These are phyloP conservation scores for Gastrolobium villosum DNA, from an alignment of 306 rosid genomes.

Conservation along the genomic window DNA sequence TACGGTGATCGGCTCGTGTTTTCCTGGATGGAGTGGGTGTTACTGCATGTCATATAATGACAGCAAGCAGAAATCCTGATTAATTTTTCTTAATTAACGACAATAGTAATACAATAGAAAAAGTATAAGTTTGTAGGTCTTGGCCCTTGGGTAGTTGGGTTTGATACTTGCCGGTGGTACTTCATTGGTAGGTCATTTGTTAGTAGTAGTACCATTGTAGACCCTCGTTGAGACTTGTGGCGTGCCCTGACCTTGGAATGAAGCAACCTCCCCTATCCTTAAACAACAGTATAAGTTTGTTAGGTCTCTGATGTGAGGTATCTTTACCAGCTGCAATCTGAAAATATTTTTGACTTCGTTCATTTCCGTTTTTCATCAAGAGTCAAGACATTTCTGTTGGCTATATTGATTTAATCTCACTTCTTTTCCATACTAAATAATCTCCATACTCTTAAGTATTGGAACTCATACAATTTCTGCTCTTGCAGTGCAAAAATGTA, in stretches of 20 bases:
- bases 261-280: neutral
- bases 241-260: conserved; percentile 7
- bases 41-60: conserved; percentile 20
- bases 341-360: conserved; percentile 21
- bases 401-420: conserved; percentile 20
- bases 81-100: conserved; percentile 40
- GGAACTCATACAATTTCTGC: conserved; percentile 46
- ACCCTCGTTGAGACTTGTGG: conserved; percentile 11
- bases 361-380: conserved; percentile 1
- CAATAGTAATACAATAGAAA: neutral
- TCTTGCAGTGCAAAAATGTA: conserved; percentile 92
- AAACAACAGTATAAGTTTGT: neutral
- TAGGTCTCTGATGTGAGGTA: conserved; percentile 17
- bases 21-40: conserved; percentile 31
- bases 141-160: neutral
- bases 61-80: conserved; percentile 12
- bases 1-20: neutral
- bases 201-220: neutral
- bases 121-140: neutral
- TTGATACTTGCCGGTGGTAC: neutral
- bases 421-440: neutral
- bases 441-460: neutral
- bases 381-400: conserved; percentile 19
- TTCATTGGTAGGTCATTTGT: conserved; percentile 1
- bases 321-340: conserved; percentile 22